These are phyloP conservation scores for Calendula officinalis DNA, from an alignment of 129 eudicot genomes.

Conservation along the genomic window DNA sequence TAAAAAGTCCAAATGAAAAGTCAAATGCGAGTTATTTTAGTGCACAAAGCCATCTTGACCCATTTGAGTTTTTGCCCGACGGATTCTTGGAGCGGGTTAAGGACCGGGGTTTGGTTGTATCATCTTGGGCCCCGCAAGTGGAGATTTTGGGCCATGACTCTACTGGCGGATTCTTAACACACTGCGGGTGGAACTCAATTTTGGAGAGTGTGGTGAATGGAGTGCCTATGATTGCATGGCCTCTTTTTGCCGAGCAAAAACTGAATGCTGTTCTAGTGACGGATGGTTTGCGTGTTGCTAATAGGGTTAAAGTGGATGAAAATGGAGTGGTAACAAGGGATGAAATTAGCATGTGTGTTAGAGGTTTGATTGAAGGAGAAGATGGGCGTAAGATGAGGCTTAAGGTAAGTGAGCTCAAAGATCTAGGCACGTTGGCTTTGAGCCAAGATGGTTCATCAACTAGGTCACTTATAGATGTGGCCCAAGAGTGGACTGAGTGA, in stretches of 20 bases:
- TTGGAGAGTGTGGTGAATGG: conserved; percentile 38
- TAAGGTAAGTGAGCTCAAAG: conserved; percentile 18
- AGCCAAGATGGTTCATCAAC: conserved; percentile 33
- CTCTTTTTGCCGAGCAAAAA: conserved; percentile 41
- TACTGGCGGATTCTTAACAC: conserved; percentile 42
- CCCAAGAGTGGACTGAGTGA: conserved; percentile 6
- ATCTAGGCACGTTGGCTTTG: conserved; percentile 8
- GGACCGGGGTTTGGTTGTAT: conserved; percentile 35
- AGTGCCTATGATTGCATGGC: conserved; percentile 45
- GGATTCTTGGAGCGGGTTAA: conserved; percentile 32
- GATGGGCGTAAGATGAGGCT: conserved; percentile 29
- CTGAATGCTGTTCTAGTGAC: conserved; percentile 29
- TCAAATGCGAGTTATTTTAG: conserved; percentile 32
- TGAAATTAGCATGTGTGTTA: conserved; percentile 18
- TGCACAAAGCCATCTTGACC: conserved; percentile 29
- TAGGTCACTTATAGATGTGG: conserved; percentile 11
- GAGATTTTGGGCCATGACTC: conserved; percentile 37
- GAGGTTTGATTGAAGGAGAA: conserved; percentile 33
- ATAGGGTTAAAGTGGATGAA: conserved; percentile 19
- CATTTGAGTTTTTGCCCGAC: conserved; percentile 32
- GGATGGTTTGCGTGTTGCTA: conserved; percentile 28
- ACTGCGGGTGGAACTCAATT: conserved; percentile 49
- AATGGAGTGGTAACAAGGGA: conserved; percentile 45
- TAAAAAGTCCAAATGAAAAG: conserved; percentile 33
- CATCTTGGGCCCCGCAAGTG: conserved; percentile 42